Conservation (phyloP, 2,329 filamentous ascomycete genomes). For the Eurotiales sp. region DNA sequence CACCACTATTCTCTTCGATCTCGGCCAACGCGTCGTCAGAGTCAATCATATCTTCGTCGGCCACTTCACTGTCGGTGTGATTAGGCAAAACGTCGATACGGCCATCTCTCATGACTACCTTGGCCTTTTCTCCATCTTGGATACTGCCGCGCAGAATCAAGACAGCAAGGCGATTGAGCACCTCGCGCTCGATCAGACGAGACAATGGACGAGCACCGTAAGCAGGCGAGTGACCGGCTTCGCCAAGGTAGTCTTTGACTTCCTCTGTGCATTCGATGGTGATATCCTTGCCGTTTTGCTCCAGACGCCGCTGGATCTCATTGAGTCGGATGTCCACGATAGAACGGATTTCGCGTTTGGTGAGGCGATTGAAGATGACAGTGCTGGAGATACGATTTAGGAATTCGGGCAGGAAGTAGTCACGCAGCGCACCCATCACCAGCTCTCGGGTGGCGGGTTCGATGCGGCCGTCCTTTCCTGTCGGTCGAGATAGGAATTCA, state of each 20-base stretch:
- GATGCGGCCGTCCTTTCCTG: slow-evolving; percentile 75
- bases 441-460: slow-evolving; percentile 81
- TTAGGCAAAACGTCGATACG: slow-evolving; percentile 80
- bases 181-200: slow-evolving; percentile 92
- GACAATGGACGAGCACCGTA: slow-evolving; percentile 89
- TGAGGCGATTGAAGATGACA: slow-evolving; percentile 98
- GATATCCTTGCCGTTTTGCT: slow-evolving; percentile 79
- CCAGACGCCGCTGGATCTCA: slow-evolving; percentile 91
- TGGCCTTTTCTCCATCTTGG: slow-evolving; percentile 77
- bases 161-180: slow-evolving; percentile 88
- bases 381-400: slow-evolving; percentile 94
- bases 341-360: slow-evolving; percentile 81
- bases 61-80: slow-evolving; percentile 62
- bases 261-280: slow-evolving; percentile 75
- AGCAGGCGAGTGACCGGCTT: slow-evolving; percentile 87
- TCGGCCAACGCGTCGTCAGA: slow-evolving; percentile 74
- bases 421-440: slow-evolving; percentile 84
- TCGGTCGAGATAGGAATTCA: slow-evolving; percentile 81
- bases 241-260: slow-evolving; percentile 89
- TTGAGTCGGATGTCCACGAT: slow-evolving; percentile 86
- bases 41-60: slow-evolving; percentile 69
- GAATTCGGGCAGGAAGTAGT: slow-evolving; percentile 98
- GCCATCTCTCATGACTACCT: slow-evolving; percentile 73
- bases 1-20: slow-evolving; percentile 55
- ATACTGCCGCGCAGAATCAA: slow-evolving; percentile 83